Percentiles rank a stretch among this genome's conserved stretches.
Conservation (phyloP, 2,329 filamentous ascomycete species). For the Sporothrix protearum region DNA sequence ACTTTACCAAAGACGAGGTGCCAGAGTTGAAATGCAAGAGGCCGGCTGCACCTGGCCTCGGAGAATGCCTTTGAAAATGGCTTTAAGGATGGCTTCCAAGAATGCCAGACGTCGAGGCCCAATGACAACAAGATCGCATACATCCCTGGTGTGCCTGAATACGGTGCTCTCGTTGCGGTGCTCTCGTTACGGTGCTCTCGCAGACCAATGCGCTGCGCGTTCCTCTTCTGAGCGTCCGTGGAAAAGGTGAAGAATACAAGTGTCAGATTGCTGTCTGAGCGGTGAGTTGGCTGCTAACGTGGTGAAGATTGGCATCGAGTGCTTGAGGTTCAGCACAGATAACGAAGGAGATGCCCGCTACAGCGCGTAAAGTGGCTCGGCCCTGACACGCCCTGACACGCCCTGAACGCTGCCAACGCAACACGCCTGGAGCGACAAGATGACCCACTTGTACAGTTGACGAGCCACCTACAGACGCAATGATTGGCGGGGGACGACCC, state of each 20-base stretch:
- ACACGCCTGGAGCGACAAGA: neutral
- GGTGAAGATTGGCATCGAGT: neutral
- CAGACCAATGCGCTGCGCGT: neutral
- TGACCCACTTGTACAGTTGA: conserved; percentile 23
- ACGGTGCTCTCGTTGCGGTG: neutral
- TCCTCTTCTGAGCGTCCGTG: neutral
- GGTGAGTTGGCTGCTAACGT: neutral
- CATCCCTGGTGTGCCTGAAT: neutral
- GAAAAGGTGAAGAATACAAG: neutral
- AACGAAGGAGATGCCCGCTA: neutral
- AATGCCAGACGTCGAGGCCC: neutral
- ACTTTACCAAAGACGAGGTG: neutral
- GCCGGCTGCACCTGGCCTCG: neutral
- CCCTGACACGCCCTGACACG: neutral
- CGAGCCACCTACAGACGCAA: neutral
- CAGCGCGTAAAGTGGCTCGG: conserved; percentile 12
- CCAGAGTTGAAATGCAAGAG: neutral
- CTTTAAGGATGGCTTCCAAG: too few relatives aligned
- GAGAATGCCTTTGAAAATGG: too few relatives aligned
- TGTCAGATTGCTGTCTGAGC: neutral
- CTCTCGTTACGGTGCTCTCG: too few relatives aligned
- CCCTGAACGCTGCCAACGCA: neutral
- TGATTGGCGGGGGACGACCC: conserved; percentile 13
- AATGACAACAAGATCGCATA: neutral
- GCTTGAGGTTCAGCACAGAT: neutral